Conservation (phyloP, 257 asterid genomes). For the Solanum chilense region DNA sequence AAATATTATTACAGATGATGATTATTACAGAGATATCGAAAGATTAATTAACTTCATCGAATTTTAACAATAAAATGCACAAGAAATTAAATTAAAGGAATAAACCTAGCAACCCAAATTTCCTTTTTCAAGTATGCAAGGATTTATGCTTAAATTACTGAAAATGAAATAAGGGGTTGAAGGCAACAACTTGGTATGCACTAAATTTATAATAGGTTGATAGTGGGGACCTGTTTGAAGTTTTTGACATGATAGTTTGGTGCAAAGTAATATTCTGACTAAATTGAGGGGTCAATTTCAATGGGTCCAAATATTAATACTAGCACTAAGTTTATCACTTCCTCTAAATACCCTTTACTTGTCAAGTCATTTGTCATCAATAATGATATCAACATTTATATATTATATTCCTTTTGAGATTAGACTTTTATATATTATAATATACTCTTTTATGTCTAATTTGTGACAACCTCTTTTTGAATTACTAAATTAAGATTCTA, state of each 20-base stretch:
- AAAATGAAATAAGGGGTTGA: not conserved
- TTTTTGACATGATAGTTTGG: constrained; percentile 7
- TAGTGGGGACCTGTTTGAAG: constrained; percentile 15
- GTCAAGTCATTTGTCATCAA: constrained; percentile 4
- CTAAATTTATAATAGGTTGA: not conserved
- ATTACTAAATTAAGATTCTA: not conserved
- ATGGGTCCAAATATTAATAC: constrained; percentile 3
- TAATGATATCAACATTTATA: not conserved
- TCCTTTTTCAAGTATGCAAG: constrained; percentile 1
- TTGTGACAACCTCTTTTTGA: not conserved
- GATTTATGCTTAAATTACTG: not conserved
- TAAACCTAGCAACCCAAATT: not conserved
- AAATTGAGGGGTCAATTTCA: constrained; percentile 9
- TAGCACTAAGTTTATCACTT: not conserved
- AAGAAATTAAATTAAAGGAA: not conserved
- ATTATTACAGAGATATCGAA: not conserved
- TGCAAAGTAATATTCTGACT: constrained; percentile 11
- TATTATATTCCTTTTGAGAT: not conserved
- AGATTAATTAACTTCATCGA: no score
- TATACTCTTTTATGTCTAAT: not conserved
- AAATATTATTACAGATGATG: not conserved
- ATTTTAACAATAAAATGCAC: not conserved
- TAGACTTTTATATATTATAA: not conserved
- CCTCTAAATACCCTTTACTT: not conserved
- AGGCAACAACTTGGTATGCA: not conserved